phyloP scores from a whole-genome alignment of 1,284 basidiomycete species.

The Meira miltonrushii region DNA sequence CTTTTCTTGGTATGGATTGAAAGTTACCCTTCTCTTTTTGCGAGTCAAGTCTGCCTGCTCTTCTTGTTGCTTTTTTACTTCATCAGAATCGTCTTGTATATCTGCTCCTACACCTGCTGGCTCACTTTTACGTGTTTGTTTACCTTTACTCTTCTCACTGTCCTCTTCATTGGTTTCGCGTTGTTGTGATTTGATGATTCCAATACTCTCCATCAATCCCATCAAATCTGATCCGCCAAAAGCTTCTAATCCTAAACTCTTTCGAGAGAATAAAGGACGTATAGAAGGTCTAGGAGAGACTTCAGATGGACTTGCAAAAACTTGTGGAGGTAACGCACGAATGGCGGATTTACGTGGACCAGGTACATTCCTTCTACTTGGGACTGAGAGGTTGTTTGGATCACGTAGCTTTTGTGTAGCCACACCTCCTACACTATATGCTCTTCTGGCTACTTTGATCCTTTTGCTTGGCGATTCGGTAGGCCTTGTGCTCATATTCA shows the following conservation, averaged over 20 bases:
- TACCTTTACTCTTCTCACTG: no score
- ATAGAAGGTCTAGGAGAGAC: conserved; percentile 3
- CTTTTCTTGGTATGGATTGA: conserved; percentile 18
- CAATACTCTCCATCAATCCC: background rate
- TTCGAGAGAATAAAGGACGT: background rate
- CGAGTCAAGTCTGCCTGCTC: conserved; percentile 5
- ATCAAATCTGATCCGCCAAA: conserved; percentile 5
- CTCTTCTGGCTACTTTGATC: background rate
- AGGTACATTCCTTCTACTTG: conserved; percentile 11
- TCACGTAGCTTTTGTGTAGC: background rate
- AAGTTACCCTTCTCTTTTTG: conserved; percentile 24
- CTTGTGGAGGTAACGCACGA: conserved; percentile 12
- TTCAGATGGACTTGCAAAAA: conserved; percentile 12
- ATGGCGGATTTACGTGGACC: conserved; percentile 18
- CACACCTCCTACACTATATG: conserved; percentile 10
- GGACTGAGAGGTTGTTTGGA: background rate
- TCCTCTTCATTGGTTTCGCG: background rate
- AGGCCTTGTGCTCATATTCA: no score
- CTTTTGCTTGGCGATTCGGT: background rate
- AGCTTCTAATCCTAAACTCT: background rate
- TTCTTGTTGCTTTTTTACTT: background rate
- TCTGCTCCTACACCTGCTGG: background rate
- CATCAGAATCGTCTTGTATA: background rate
- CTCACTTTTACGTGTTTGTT: no score
- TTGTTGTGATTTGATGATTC: background rate